Percentiles rank a stretch among this genome's conserved stretches.
Evolutionary conservation across 2,329 filamentous ascomycete genomes (phyloP).

Genomic region (Mariannaea sp.): DNA sequence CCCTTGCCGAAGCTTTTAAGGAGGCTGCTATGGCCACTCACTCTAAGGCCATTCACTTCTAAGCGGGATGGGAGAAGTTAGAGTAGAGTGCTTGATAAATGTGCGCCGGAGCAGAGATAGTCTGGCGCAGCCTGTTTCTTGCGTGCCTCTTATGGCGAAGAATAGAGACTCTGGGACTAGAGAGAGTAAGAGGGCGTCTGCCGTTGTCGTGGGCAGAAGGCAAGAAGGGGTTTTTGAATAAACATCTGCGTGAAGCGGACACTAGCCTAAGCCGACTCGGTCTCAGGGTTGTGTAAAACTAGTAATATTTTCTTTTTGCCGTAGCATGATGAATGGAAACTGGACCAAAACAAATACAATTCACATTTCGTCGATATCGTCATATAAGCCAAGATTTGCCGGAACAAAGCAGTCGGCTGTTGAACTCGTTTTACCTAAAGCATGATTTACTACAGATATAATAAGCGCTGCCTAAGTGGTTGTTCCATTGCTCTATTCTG

Average conservation of each 20-base stretch:
- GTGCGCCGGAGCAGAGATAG: constrained; percentile 3
- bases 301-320: constrained; percentile 40
- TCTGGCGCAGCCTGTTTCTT: constrained; percentile 21
- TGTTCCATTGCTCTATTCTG: too few species aligned
- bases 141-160: constrained; percentile 22
- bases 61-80: constrained; percentile 41
- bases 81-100: constrained; percentile 24
- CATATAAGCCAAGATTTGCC: too few species aligned
- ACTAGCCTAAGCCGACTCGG: constrained; percentile 33
- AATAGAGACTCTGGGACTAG: constrained; percentile 25
- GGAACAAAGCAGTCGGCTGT: too few species aligned
- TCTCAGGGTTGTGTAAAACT: constrained; percentile 39
- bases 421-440: too few species aligned
- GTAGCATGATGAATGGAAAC: constrained; percentile 39
- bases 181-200: constrained; percentile 24
- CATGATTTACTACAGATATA: too few species aligned
- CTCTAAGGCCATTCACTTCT: constrained; percentile 95
- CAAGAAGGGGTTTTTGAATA: constrained; percentile 27
- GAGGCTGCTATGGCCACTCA: constrained; percentile 99
- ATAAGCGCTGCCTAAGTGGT: too few species aligned
- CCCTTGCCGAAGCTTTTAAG: constrained; percentile 96
- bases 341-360: constrained; percentile 15
- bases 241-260: constrained; percentile 30
- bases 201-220: constrained; percentile 25
- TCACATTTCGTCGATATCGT: constrained; percentile 3